These are phyloP conservation scores for Solanum appendiculatum DNA, from an alignment of 257 asterid genomes.

Conservation along the genomic window DNA sequence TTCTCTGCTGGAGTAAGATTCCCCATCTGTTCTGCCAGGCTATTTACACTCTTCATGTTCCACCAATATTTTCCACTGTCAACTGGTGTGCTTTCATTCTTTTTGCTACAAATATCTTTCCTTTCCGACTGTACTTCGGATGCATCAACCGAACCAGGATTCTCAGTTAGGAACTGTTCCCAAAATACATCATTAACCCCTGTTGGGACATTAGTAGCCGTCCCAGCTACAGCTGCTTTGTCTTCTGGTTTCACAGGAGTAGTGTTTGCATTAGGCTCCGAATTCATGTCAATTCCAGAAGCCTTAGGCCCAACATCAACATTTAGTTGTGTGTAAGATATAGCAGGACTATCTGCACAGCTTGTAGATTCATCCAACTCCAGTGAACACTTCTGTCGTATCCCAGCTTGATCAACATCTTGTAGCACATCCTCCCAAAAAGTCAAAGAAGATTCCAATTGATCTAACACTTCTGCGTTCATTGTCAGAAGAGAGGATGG, in stretches of 20 bases:
- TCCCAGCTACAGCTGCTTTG: slow-evolving; percentile 15
- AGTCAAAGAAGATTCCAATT: slow-evolving; percentile 46
- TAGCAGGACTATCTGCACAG: slow-evolving; percentile 37
- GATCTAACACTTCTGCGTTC: slow-evolving; percentile 40
- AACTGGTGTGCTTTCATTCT: slow-evolving; percentile 32
- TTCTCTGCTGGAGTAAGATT: slow-evolving; percentile 81
- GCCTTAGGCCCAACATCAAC: slow-evolving; percentile 22
- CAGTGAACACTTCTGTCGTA: slow-evolving; percentile 24
- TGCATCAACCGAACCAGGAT: slow-evolving; percentile 58
- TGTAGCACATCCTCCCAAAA: slow-evolving; percentile 53
- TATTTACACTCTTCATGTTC: slow-evolving; percentile 56
- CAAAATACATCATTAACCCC: slow-evolving; percentile 88
- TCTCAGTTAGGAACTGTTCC: slow-evolving; percentile 94
- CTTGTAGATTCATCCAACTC: slow-evolving; percentile 40
- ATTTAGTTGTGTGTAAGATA: slow-evolving; percentile 46
- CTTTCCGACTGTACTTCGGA: slow-evolving; percentile 38
- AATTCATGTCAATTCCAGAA: slow-evolving; percentile 58
- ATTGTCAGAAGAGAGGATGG: slow-evolving; percentile 28
- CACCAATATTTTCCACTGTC: slow-evolving; percentile 52
- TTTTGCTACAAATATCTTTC: slow-evolving; percentile 32
- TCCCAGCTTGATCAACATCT: slow-evolving; percentile 31
- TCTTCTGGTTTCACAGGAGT: slow-evolving; percentile 28
- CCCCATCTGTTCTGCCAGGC: slow-evolving; percentile 60
- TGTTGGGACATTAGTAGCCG: slow-evolving; percentile 27
- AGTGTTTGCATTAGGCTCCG: slow-evolving; percentile 36